Conservation (phyloP, 2,329 filamentous ascomycete species). For the Fusarium sp. region DNA sequence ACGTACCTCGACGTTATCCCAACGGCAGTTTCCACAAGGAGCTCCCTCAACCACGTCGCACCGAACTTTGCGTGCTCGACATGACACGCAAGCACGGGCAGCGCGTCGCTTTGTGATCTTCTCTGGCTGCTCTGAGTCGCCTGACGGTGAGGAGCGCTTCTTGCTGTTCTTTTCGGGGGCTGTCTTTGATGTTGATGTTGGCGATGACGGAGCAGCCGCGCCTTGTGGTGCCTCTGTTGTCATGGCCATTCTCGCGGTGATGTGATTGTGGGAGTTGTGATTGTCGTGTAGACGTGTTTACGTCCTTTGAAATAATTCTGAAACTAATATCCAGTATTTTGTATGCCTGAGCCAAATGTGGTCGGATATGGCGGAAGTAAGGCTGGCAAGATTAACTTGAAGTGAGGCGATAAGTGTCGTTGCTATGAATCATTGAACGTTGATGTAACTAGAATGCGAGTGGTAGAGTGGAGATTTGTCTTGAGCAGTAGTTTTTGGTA, state of each 20-base stretch:
- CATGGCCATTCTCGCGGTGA: slow-evolving; percentile 33
- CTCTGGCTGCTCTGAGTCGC: slow-evolving; percentile 49
- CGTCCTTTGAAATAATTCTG: neutral
- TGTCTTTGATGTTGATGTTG: slow-evolving; percentile 46
- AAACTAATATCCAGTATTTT: neutral
- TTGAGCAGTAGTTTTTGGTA: neutral
- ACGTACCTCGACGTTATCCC: slow-evolving; percentile 75
- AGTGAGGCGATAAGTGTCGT: slow-evolving; percentile 13
- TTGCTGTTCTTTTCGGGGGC: slow-evolving; percentile 47
- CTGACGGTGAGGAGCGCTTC: slow-evolving; percentile 50
- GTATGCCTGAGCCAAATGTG: neutral
- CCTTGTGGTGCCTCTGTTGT: slow-evolving; percentile 40
- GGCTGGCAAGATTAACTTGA: slow-evolving; percentile 6
- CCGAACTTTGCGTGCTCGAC: slow-evolving; percentile 87
- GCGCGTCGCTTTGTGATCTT: slow-evolving; percentile 81
- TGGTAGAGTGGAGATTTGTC: slow-evolving; percentile 43
- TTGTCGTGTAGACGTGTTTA: neutral
- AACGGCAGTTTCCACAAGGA: slow-evolving; percentile 87
- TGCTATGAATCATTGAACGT: slow-evolving; percentile 34
- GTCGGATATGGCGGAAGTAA: slow-evolving; percentile 10
- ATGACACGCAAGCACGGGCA: slow-evolving; percentile 91
- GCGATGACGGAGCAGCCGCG: slow-evolving; percentile 46
- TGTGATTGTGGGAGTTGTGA: slow-evolving; percentile 5
- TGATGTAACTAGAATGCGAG: slow-evolving; percentile 17
- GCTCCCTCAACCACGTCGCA: slow-evolving; percentile 93